Evolutionary conservation across 2,329 filamentous ascomycete species (phyloP), one percentile per base, ranked within the genome.

Genomic region (Drechslera avenae): DNA sequence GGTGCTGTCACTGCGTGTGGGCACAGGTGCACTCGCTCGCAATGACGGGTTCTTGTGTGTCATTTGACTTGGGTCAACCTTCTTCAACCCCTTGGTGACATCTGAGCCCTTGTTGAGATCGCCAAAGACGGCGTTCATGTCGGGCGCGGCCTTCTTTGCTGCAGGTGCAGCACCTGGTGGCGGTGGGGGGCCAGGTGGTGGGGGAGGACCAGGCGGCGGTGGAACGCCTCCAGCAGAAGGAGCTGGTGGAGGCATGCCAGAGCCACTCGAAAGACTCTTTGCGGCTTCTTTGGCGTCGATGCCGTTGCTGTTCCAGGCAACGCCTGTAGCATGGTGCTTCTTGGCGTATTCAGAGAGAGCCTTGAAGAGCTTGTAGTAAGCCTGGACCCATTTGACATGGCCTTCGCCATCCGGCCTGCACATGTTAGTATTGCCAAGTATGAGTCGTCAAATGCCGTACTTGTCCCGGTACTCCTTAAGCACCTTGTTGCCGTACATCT

Each of bases 21-120:
- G 81, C 3, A 93, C 90, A 2, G 84, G 82, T 10, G 89, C 88
- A 54, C 80, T 80, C 18, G 89, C 83, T 56, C 94, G 87, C 50
- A 99, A 80, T 8, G 86, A 85, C 12, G 94, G 94, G 76, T 99
- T 99, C 80, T 97, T 97, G 78, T 99, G 94, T 53, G 94, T 99
- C 93, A 97, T 97, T 74, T 97, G 83, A 46, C 89, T 94, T 70
- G 87, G 88, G 77, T 97, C 93, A 41, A 99, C 94, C 79, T 97
- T 99, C 61, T 89, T 88, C 30, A 99, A 81, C 26, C 89, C 87
- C 60, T 90, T 86, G 3, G 94, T 99, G 52, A 99, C 90, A n/a
- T 84, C 81, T 53, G 90, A 86, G 50, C 94, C 94, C 72, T 88
- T 87, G 76, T 97, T 97, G 45, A 99, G 79, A 60, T 97, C 89